Evolutionary conservation across 345 rosid species (phyloP).

Genomic region (Aquilaria malaccensis): DNA sequence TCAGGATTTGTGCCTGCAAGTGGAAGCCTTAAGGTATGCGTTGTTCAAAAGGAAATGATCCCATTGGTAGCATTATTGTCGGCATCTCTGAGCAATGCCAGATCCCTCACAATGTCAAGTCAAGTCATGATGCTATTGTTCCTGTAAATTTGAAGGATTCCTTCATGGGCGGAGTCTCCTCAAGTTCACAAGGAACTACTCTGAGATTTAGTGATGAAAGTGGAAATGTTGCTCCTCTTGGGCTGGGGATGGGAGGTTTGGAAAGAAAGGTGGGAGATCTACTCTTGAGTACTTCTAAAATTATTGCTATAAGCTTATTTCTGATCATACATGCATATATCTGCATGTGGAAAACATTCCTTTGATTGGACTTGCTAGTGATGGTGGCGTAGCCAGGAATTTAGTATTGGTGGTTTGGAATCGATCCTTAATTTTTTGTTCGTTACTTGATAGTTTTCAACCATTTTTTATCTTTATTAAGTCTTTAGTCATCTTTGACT

Average conservation of each 20-base stretch:
- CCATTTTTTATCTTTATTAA: no score
- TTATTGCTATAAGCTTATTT: neutral
- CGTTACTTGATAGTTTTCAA: no score
- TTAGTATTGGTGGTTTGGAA: no score
- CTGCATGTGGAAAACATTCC: no score
- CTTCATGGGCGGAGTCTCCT: conserved; percentile 21
- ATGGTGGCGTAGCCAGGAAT: no score
- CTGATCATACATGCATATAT: neutral
- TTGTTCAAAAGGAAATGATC: conserved; percentile 6
- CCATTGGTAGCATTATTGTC: neutral
- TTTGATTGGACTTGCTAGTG: no score
- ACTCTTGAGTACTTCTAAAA: neutral
- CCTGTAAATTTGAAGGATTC: conserved; percentile 30
- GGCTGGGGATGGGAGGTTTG: conserved; percentile 79
- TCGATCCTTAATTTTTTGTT: no score
- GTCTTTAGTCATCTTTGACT: no score
- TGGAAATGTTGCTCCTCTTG: conserved; percentile 55
- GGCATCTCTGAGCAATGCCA: conserved; percentile 11
- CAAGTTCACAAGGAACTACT: conserved; percentile 25
- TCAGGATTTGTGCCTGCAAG: conserved; percentile 20
- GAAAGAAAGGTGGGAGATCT: conserved; percentile 61
- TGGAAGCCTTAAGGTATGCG: conserved; percentile 38
- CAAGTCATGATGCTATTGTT: conserved; percentile 14
- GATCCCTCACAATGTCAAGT: conserved; percentile 18
- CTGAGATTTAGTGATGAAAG: conserved; percentile 33